Percentiles rank a stretch among this genome's conserved stretches.
phyloP scores from a whole-genome alignment of 192 early-diverging fungal genomes.

The Umbelopsis sp. region DNA sequence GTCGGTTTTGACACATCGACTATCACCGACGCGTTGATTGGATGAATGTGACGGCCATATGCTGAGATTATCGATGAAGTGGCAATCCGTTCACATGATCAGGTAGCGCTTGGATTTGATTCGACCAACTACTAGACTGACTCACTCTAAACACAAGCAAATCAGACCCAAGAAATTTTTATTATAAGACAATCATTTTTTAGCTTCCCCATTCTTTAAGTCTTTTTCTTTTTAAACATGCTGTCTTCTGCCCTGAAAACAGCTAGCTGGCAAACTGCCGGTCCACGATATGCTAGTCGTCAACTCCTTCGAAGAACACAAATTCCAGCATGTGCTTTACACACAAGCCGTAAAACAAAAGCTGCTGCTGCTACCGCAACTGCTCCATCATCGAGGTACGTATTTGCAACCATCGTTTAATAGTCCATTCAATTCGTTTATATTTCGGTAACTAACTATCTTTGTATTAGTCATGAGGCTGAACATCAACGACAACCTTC shows the following conservation, averaged over 20 bases:
- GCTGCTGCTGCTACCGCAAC: conserved; percentile 2
- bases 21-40: conserved; percentile 14
- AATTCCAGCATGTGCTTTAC: conserved; percentile 19
- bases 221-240: not conserved
- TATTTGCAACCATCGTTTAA: not conserved
- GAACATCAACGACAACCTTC: not conserved
- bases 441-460: not conserved
- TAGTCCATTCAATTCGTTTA: conserved; percentile 8
- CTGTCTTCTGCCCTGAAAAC: conserved; percentile 14
- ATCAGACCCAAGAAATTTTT: not conserved
- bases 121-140: not conserved
- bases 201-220: not conserved
- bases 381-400: not conserved
- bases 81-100: conserved; percentile 7
- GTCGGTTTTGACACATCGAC: conserved; percentile 13
- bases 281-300: conserved; percentile 1
- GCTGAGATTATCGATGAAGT: conserved; percentile 18
- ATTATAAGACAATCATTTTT: conserved; percentile 15
- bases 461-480: not conserved
- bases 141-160: conserved; percentile 13
- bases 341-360: conserved; percentile 22
- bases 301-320: conserved; percentile 2
- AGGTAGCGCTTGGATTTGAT: not conserved
- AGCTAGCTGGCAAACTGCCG: not conserved
- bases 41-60: not conserved